A percentile compares a stretch with the other conserved stretches of the same genome.
These are phyloP conservation scores for Chloridella minuta DNA, from an alignment of 352 stramenopile genomes.

Conservation along the genomic window DNA sequence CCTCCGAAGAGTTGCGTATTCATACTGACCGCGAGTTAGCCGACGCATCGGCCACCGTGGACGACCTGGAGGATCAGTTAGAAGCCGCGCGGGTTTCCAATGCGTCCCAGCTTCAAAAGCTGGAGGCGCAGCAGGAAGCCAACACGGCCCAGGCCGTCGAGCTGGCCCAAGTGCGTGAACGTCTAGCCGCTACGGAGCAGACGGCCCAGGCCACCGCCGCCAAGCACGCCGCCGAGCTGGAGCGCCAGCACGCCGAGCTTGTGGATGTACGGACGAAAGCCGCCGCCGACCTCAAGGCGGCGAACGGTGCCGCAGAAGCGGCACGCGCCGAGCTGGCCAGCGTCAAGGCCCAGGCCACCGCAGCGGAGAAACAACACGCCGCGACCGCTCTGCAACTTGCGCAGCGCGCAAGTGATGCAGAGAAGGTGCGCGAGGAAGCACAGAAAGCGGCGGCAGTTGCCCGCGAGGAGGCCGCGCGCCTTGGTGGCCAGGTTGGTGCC, in stretches of 20 bases:
- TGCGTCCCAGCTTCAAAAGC: not conserved
- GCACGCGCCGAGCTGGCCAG: not conserved
- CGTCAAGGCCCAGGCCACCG: not conserved
- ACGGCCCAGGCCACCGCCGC: not conserved
- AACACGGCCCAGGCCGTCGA: not conserved
- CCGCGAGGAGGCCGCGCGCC: not conserved
- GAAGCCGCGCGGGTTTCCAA: not conserved
- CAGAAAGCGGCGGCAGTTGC: not conserved
- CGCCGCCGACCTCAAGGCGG: not conserved
- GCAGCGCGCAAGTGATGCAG: not conserved
- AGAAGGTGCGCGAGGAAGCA: not conserved
- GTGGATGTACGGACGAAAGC: not conserved
- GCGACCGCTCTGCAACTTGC: not conserved
- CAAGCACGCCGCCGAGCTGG: not conserved
- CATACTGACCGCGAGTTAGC: not conserved
- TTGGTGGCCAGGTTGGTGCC: not conserved
- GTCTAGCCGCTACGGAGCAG: not conserved
- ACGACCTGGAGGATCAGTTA: not conserved
- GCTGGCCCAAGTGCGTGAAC: not conserved
- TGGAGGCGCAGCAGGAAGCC: not conserved
- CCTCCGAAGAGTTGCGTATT: not conserved
- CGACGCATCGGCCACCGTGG: not conserved
- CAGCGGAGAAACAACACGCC: not conserved
- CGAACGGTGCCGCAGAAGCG: not conserved
- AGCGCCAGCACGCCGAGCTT: not conserved